These are phyloP conservation scores for Physaria fendleri DNA, from an alignment of 345 rosid species.

Conservation along the genomic window DNA sequence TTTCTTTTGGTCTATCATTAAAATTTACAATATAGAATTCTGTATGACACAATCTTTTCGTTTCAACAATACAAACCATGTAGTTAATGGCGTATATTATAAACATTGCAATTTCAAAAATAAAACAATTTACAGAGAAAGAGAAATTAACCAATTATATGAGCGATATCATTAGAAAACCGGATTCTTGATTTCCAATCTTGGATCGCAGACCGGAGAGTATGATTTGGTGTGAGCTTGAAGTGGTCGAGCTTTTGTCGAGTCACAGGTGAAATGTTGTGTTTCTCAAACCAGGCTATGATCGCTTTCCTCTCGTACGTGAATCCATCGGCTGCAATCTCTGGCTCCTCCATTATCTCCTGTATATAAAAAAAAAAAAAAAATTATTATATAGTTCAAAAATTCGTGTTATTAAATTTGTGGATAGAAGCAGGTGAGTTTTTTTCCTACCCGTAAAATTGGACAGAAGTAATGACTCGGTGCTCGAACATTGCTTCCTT, in stretches of 20 bases:
- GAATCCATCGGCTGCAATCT: slow-evolving; percentile 82
- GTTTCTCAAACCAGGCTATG: slow-evolving; percentile 68
- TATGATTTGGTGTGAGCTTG: slow-evolving; percentile 53
- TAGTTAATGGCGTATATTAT: neutral
- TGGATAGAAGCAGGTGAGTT: neutral
- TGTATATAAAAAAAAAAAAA: too few species aligned
- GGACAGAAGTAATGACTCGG: slow-evolving; percentile 85
- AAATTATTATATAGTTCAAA: neutral
- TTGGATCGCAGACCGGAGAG: slow-evolving; percentile 61
- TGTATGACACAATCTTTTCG: too few species aligned
- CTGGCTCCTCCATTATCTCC: slow-evolving; percentile 85
- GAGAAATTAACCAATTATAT: neutral
- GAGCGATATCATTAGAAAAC: slow-evolving; percentile 16
- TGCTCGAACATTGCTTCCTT: slow-evolving; percentile 38
- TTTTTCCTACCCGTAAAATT: slow-evolving; percentile 54
- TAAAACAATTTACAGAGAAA: neutral
- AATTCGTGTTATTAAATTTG: neutral
- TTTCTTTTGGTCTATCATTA: slow-evolving; percentile 4
- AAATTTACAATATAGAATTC: neutral
- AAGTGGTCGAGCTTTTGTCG: slow-evolving; percentile 50
- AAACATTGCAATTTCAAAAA: neutral
- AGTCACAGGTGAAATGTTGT: slow-evolving; percentile 69
- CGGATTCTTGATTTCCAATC: slow-evolving; percentile 63
- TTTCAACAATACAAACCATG: neutral
- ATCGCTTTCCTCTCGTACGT: slow-evolving; percentile 76